These are phyloP conservation scores for Deuterostichococcus epilithicus DNA, from an alignment of 139 green algal species.

Conservation along the genomic window DNA sequence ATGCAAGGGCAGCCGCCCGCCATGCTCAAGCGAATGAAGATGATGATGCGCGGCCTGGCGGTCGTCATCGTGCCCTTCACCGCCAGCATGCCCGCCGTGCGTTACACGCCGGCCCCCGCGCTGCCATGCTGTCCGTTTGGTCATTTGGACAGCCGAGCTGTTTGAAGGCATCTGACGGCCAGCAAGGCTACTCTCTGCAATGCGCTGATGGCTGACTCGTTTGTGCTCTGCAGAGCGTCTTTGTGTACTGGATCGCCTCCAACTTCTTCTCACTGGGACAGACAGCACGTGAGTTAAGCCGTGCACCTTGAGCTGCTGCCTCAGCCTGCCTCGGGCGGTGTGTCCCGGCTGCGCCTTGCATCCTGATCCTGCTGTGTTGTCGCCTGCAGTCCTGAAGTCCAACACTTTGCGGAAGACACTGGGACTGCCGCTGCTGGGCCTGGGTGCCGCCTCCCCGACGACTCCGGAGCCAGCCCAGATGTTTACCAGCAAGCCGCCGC, in stretches of 20 bases:
- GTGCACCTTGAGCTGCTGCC: background rate
- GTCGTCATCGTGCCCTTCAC: conserved; percentile 70
- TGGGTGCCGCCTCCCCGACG: background rate
- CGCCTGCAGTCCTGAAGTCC: background rate
- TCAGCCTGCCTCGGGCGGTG: background rate
- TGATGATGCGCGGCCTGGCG: conserved; percentile 47
- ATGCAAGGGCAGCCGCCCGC: conserved; percentile 45
- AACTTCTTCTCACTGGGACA: conserved; percentile 48
- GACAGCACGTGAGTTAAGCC: background rate
- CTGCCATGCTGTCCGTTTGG: no score
- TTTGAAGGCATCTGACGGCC: no score
- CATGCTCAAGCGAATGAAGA: conserved; percentile 58
- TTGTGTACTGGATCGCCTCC: conserved; percentile 58
- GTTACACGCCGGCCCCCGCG: no score
- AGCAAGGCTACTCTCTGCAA: no score
- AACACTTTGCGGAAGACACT: background rate
- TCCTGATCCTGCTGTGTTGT: background rate
- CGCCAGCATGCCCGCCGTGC: conserved; percentile 45
- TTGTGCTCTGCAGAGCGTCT: conserved; percentile 34
- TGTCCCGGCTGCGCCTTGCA: background rate
- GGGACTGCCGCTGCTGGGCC: background rate
- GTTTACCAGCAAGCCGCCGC: background rate
- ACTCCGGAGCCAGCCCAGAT: background rate
- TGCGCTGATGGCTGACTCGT: background rate
- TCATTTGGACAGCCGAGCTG: no score